Base-by-base conservation (phyloP, 2,329 filamentous ascomycete genomes). In the Fusarium scirpi region DNA sequence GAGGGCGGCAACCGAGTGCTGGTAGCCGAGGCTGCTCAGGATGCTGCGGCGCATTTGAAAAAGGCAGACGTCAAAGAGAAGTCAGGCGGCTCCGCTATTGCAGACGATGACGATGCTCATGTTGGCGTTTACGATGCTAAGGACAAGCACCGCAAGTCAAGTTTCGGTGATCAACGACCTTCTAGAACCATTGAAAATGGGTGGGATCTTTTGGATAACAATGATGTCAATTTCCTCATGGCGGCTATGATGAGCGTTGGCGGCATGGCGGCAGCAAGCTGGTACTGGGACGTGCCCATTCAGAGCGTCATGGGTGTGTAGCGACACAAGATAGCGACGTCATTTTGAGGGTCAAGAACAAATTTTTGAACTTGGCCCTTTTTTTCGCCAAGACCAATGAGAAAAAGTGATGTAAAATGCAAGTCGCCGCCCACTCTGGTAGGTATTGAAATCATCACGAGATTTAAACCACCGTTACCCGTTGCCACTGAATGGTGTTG, bases 221-320 rank as follows among this genome's bases (percentile, higher is more conserved):
- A 99, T 79, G 92, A 93, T 58, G 94, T 99, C 74, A 99, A 99
- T 79, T 89, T 98, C 62, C 79, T 95, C 60, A 98, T 98, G 95
- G 94, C 95, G 0, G 85, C 89, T 16, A 85, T 85, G 7, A 94
- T 97, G 88, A 97, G 93, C 77, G 70, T 94, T 20, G 88, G 91
- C 7, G 92, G 90, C 7, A 97, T 98, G 89, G 83, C 82, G 0
- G 80, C 88, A 34, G 89, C 87, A 30, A 81, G 85, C 46, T 89
- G 85, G 86, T 85, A 86, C 64, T 91, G 89, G 89, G 83, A 80
- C 7, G 76, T 90, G 25, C 85, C 88, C 9, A 75, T 89, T 16
- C 73, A 80, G 58, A 83, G 77, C 57, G 80, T 87, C 27, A 68
- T 83, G 69, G 71, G 73, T 58, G 70, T 75, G 49, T 81, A 72